These are phyloP conservation scores for Nakazawaea populi DNA, from an alignment of 805 yeast species.

Conservation along the genomic window DNA sequence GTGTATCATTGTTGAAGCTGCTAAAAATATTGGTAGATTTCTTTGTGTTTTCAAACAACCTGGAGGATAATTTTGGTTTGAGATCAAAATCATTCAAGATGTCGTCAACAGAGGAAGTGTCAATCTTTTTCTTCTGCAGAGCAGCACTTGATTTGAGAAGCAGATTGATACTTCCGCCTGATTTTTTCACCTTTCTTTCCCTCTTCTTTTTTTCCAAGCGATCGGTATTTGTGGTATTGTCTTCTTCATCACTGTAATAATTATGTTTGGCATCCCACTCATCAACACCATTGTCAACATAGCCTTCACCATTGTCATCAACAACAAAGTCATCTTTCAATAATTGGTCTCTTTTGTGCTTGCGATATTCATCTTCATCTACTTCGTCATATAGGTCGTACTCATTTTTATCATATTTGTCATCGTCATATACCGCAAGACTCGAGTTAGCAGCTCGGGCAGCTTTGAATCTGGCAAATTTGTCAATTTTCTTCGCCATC, in stretches of 20 bases:
- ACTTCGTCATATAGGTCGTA: slow-evolving; percentile 79
- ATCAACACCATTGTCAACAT: slow-evolving; percentile 88
- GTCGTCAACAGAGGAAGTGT: slow-evolving; percentile 54
- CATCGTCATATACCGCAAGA: slow-evolving; percentile 25
- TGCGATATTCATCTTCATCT: slow-evolving; percentile 73
- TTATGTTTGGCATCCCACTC: slow-evolving; percentile 69
- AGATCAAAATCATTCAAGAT: slow-evolving; percentile 52
- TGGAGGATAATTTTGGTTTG: slow-evolving; percentile 16
- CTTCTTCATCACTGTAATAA: slow-evolving; percentile 52
- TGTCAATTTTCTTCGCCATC: slow-evolving; percentile 37
- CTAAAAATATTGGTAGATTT: slow-evolving; percentile 23
- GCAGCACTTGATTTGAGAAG: slow-evolving; percentile 15
- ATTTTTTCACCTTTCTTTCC: slow-evolving; percentile 25
- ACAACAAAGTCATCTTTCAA: slow-evolving; percentile 90
- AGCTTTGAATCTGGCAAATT: slow-evolving; percentile 55
- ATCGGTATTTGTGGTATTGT: slow-evolving; percentile 20
- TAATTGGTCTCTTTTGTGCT: slow-evolving; percentile 71
- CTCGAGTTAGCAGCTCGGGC: slow-evolving; percentile 57
- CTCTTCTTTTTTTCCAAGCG: slow-evolving; percentile 21
- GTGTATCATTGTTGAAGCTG: slow-evolving; percentile 20
- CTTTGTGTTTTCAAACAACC: slow-evolving; percentile 22
- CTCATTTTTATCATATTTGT: slow-evolving; percentile 39
- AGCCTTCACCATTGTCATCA: slow-evolving; percentile 91
- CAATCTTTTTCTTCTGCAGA: slow-evolving; percentile 32
- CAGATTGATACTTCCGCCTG: slow-evolving; percentile 5